Evolutionary conservation across 495 filamentous ascomycete species (phyloP), one percentile per base, ranked within the genome.

Genomic region (Penicillium canescens): DNA sequence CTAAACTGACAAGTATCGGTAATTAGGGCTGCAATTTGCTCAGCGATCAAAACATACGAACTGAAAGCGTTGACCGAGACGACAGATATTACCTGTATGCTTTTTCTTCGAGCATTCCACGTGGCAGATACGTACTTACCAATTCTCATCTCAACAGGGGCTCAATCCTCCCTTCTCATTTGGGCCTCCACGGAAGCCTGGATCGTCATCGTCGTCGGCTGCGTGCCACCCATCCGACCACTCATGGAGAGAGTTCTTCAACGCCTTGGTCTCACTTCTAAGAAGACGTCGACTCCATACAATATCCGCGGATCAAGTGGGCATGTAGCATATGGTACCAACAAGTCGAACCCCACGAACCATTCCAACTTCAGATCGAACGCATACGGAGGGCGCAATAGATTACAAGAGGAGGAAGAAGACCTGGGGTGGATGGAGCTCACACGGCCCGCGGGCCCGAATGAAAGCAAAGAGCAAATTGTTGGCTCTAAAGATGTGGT

Each of bases 171-270:
- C 36, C 62, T 68, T n/a, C 42, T 66, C 33, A 61, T 66, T 41
- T 68, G 65, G 65, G 63, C 55, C 10, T 58, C 53, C 4, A 63
- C 63, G 3, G 65, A 68, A 56, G 38, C 45, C 13, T 68, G 65
- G 65, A 61, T 68, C 21, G 49, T 68, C 26, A 49, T 63, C 28
- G 55, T 68, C 14, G 60, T 68, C n/a, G 60, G 62, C 38, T 66
- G 52, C 46, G 51, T 68, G 10, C 65, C 65, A 4, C 56, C 63
- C 2, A 60, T 68, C 34, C 60, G 62, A 9, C 60, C 65, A 4
- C 48, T 63, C 24, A 57, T 68, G 38, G 52, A 59, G 33, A 24
- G 38, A 6, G 46, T 61, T 9, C 12, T 59, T n/a, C 50, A 54
- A 40, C 50, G 16, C 18, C 33, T 59, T 6, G 54, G 54, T 12